Evolutionary conservation across 192 early-diverging fungal genomes (phyloP), one percentile per base, ranked within the genome.

Genomic region (Diversispora eburnea): DNA sequence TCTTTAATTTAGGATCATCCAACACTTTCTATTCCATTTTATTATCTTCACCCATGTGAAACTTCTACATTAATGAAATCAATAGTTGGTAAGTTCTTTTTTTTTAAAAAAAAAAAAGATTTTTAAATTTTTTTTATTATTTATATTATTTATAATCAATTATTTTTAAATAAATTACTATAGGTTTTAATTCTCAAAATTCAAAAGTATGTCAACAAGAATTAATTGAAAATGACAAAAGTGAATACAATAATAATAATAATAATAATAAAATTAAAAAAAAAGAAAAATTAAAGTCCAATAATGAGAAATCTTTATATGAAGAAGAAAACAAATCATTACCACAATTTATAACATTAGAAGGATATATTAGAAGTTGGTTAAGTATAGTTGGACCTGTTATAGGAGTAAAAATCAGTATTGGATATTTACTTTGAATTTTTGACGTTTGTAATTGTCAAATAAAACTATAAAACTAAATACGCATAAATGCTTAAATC

Each of bases 1-100:
- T 33, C 2, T 17, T 45, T 61, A 43, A 22, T 56, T 42, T 68
- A 84, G 76, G 88, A 90, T 41, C 88, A 90, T 68, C 88, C 88
- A 1, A 49, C 83, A 10, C 61, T 88, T 1, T 77, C 77, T 9
- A 55, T 79, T 0, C 88, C 88, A 0, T 88, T 82, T 61, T 88
- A 78, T 71, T 87, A 81, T 69, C 73, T 90, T 61, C 88, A 90
- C 73, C 88, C 88, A 10, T 90, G 88, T 72, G 81, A 88, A 33
- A 90, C 88, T 17, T 72, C 81, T n/a, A 41, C 73, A 4, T 42
- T 90, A 41, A 79, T 90, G 81, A 75, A 70, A 58, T 68, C 64
- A 60, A 46, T 42, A 52, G 9, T 71, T 47, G 12, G 19, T 56
- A 33, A 1, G 25, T 33, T 33, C 25, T 33, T 33, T 33, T 33